Base-by-base conservation (phyloP, 2,329 filamentous ascomycete species). In the Xylaria sp. region DNA sequence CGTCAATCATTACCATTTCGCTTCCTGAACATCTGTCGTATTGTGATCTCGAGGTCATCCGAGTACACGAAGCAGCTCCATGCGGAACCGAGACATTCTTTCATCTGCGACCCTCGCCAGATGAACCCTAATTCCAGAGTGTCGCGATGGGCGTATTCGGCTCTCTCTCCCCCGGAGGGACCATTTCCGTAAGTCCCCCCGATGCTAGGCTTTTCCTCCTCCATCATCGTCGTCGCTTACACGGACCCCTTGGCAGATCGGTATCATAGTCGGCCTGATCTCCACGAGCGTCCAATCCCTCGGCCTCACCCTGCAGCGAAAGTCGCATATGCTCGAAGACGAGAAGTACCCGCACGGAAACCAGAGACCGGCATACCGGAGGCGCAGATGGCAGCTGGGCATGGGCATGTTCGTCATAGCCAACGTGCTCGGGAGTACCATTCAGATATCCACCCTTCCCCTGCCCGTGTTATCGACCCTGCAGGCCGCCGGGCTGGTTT, bases 361-460 rank as follows among this genome's bases (percentile, higher is more conserved):
- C 56, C 87, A 90, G 63, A 83, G 93, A 57, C 93, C 94, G 41
- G 91, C 94, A 4, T 95, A 97, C 74, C 88, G 89, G 69, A 85
- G 94, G 68, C 85, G 92, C 67, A 84, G 92, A 81, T 99, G 94
- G 94, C 94, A 97, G 83, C 78, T 95, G 59, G 94, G 94, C 53
- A 97, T 99, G 92, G 85, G 87, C 69, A 94, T 99, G 86, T 99
- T 99, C 74, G 86, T 99, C 62, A 80, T 96, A 63, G 91, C 94
- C 59, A 99, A 99, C 71, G 82, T 99, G 51, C 81, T 97, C 50
- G 94, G 94, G 55, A 97, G 92, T 75, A 93, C 91, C 37, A 94
- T 99, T 54, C 94, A 99, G 75, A 97, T 99, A 70, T 97, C 94
- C 24, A 97, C 93, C 1, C 80, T 99, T 41, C 94, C 94, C 16